Evolutionary conservation across 2,329 filamentous ascomycete genomes (phyloP).

Genomic region (Neocatenulostroma microsporum): DNA sequence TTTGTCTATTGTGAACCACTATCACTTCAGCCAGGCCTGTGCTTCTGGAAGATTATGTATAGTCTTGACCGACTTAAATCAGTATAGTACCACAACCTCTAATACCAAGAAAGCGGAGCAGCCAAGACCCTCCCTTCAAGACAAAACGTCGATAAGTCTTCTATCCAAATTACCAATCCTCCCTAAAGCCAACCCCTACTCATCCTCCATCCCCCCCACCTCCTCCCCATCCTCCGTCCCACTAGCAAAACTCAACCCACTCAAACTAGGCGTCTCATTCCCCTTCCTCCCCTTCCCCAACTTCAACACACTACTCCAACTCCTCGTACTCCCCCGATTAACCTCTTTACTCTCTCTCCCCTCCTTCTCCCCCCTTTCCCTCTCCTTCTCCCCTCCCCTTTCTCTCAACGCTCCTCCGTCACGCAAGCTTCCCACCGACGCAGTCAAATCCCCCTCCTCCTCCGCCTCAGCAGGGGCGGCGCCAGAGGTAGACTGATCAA

Average conservation of each 20-base stretch:
- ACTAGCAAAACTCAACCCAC: conserved; percentile 37
- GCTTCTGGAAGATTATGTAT: too few species aligned
- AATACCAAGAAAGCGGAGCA: too few species aligned
- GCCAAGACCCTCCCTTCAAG: too few species aligned
- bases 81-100: too few species aligned
- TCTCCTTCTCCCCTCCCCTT: conserved; percentile 19
- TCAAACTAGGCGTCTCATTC: conserved; percentile 39
- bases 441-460: conserved; percentile 28
- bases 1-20: too few species aligned
- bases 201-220: conserved; percentile 8
- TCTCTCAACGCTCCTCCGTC: too few species aligned
- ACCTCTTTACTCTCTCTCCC: conserved; percentile 25
- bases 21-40: too few species aligned
- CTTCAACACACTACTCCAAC: conserved; percentile 40
- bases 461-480: conserved; percentile 26
- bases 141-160: too few species aligned
- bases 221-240: conserved; percentile 32
- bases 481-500: conserved; percentile 21
- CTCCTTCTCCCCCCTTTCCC: conserved; percentile 21
- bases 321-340: conserved; percentile 31
- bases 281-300: conserved; percentile 29
- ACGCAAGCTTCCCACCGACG: conserved; percentile 31
- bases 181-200: too few species aligned
- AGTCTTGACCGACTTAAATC: too few species aligned
- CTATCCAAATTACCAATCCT: too few species aligned